phyloP scores from a whole-genome alignment of 148 eudicot species.

The Rhododendron mucronatum region DNA sequence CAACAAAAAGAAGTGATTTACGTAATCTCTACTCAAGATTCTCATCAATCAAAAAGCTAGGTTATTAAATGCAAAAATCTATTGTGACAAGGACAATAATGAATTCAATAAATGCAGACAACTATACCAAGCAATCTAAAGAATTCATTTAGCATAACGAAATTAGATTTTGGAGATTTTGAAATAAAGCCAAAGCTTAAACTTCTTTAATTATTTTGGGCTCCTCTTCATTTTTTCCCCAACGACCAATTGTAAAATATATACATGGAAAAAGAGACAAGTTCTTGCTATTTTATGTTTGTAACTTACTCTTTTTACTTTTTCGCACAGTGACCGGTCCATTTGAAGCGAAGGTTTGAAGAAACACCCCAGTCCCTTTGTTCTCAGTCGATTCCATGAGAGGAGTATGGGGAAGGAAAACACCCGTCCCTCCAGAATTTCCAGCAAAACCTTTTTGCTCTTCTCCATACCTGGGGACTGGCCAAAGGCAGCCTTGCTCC shows the following conservation, averaged over 20 bases:
- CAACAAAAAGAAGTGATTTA: not conserved
- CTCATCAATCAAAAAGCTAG: not conserved
- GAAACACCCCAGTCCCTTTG: slow-evolving; percentile 18
- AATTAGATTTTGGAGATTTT: not conserved
- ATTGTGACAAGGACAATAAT: not conserved
- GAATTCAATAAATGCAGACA: not conserved
- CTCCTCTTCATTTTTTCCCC: not conserved
- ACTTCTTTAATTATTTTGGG: not conserved
- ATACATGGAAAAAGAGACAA: not conserved
- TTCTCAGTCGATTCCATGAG: not conserved
- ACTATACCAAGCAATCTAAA: not conserved
- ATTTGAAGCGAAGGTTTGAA: slow-evolving; percentile 2
- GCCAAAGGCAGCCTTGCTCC: not conserved
- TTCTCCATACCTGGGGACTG: not conserved
- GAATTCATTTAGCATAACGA: not conserved
- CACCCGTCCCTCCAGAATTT: slow-evolving; percentile 15
- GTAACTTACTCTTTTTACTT: slow-evolving; percentile 7
- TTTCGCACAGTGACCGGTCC: not conserved
- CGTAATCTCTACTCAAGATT: not conserved
- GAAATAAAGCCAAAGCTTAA: not conserved
- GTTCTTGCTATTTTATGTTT: not conserved
- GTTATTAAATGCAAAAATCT: not conserved
- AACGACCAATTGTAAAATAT: not conserved
- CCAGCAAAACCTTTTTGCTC: not conserved
- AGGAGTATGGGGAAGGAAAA: slow-evolving; percentile 12